Conservation (phyloP, 2,329 filamentous ascomycete genomes). For the Sporothrix phasma region DNA sequence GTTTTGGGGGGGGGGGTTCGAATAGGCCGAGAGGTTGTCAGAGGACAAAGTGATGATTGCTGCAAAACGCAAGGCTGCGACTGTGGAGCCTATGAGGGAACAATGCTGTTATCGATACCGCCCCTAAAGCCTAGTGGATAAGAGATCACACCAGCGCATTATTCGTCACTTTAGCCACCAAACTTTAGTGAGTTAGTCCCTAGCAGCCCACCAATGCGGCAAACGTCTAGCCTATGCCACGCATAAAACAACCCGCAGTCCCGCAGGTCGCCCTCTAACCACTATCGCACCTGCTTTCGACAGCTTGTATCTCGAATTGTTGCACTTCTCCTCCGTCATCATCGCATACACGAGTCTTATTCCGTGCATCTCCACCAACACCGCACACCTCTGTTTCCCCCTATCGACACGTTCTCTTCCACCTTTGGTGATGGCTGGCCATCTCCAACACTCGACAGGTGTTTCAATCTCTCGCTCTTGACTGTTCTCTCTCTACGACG, state of each 20-base stretch:
- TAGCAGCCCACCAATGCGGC: not conserved
- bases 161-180: not conserved
- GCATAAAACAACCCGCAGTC: not conserved
- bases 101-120: not conserved
- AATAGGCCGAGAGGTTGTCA: not conserved
- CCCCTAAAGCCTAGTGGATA: not conserved
- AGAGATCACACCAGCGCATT: not conserved
- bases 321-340: not conserved
- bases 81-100: not conserved
- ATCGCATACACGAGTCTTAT: not conserved
- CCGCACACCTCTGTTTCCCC: not conserved
- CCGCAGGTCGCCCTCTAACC: not conserved
- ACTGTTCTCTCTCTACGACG: not conserved
- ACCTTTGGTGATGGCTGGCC: conserved; percentile 12
- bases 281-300: not conserved
- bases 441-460: not conserved
- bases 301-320: not conserved
- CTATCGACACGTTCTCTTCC: not conserved
- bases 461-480: not conserved
- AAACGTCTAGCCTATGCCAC: not conserved
- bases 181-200: too few relatives aligned
- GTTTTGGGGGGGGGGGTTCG: not conserved
- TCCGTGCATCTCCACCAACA: not conserved
- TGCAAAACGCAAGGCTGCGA: not conserved
- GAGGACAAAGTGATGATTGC: not conserved